These are phyloP conservation scores for Hyaloperonospora arabidopsidis DNA, from an alignment of 352 stramenopile genomes.

Conservation along the genomic window DNA sequence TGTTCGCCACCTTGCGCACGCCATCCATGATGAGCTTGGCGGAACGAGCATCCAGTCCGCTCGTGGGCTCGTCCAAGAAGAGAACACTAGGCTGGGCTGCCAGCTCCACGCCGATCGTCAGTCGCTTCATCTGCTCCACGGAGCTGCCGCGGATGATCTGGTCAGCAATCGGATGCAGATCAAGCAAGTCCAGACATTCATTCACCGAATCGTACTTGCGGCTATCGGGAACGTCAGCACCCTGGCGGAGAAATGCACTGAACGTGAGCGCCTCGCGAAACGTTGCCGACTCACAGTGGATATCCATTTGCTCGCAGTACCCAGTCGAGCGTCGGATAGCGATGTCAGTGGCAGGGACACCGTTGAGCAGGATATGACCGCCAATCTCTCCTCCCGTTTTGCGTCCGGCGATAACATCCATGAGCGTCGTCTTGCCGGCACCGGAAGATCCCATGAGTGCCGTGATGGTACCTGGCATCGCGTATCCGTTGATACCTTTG, in stretches of 20 bases:
- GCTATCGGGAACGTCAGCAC: conserved; percentile 28
- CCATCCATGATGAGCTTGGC: conserved; percentile 85
- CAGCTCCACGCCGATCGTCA: conserved; percentile 30
- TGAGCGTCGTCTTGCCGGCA: conserved; percentile 17
- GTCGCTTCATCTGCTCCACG: conserved; percentile 24
- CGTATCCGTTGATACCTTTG: conserved; percentile 16
- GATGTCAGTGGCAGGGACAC: conserved; percentile 47
- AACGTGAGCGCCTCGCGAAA: conserved; percentile 54
- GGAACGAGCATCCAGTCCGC: conserved; percentile 77
- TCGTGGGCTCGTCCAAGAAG: conserved; percentile 71
- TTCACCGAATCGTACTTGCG: conserved; percentile 24
- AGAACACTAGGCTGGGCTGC: conserved; percentile 20
- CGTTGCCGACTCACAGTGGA: conserved; percentile 78
- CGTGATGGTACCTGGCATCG: conserved; percentile 13
- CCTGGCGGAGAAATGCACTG: conserved; percentile 25
- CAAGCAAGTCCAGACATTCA: conserved; percentile 20
- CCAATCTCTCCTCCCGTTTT: conserved; percentile 14
- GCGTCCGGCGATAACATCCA: conserved; percentile 18
- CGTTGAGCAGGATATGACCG: conserved; percentile 24
- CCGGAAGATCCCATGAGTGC: conserved; percentile 18
- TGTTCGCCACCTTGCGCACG: conserved; percentile 75
- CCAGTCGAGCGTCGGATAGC: conserved; percentile 43
- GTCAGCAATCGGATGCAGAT: conserved; percentile 19
- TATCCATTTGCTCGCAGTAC: conserved; percentile 79
- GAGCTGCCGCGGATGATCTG: conserved; percentile 34